Conservation (phyloP, 2,329 filamentous ascomycete species). For the Colletotrichum musae region DNA sequence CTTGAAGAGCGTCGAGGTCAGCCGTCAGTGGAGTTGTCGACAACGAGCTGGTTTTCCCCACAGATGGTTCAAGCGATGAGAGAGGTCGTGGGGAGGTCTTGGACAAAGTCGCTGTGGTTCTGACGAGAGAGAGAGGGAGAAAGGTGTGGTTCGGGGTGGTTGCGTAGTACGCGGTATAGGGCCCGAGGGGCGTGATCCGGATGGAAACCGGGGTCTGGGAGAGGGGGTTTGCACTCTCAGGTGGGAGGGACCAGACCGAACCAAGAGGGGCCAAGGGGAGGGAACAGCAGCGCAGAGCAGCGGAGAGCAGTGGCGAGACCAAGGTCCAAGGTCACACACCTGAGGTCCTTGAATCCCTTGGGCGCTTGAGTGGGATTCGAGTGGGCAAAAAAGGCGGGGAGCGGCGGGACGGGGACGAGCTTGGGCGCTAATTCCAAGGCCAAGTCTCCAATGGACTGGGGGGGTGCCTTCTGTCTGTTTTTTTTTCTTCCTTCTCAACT, state of each 20-base stretch:
- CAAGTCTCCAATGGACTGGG: constrained; percentile 30
- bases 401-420: constrained; percentile 35
- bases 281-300: constrained; percentile 2
- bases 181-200: constrained; percentile 19
- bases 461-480: neutral
- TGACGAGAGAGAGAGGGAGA: constrained; percentile 5
- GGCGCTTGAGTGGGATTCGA: constrained; percentile 31
- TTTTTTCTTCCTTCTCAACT: too few relatives aligned
- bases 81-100: constrained; percentile 9
- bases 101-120: constrained; percentile 3
- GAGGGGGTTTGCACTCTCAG: constrained; percentile 13
- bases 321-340: constrained; percentile 21
- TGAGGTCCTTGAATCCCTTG: constrained; percentile 20
- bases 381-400: constrained; percentile 37
- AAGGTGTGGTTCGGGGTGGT: constrained; percentile 10
- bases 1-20: constrained; percentile 5
- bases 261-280: neutral
- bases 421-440: constrained; percentile 41
- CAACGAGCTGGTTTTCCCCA: constrained; percentile 25
- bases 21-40: constrained; percentile 19
- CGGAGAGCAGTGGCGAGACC: constrained; percentile 25
- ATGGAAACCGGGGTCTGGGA: constrained; percentile 24
- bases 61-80: constrained; percentile 20
- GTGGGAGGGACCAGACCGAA: neutral
- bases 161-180: constrained; percentile 33